These are phyloP conservation scores for Jackrogersella minutella DNA, from an alignment of 495 filamentous ascomycete species.

Conservation along the genomic window DNA sequence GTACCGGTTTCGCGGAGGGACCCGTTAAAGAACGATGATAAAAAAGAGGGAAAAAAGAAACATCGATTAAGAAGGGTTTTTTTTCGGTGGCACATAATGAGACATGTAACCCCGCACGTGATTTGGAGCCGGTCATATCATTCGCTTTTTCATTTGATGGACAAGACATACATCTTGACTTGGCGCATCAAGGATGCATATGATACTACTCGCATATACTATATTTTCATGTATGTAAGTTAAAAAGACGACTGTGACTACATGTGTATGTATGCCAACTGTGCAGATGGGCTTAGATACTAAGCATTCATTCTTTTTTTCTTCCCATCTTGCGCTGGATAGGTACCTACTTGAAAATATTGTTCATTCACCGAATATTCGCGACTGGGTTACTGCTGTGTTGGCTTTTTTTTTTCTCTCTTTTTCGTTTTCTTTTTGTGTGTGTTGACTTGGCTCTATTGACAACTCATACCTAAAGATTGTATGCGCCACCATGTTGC, in stretches of 20 bases:
- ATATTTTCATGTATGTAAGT: too few species aligned
- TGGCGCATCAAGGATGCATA: too few species aligned
- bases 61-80: neutral
- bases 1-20: neutral
- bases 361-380: conserved; percentile 17
- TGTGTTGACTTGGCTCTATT: conserved; percentile 7
- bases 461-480: conserved; percentile 14
- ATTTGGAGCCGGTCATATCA: too few species aligned
- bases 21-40: neutral
- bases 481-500: conserved; percentile 3
- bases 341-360: neutral
- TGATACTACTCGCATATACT: neutral
- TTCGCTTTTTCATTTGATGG: neutral
- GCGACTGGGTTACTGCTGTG: conserved; percentile 1
- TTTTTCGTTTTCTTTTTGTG: too few species aligned
- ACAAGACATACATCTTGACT: neutral
- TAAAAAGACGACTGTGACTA: too few species aligned
- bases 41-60: neutral
- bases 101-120: neutral
- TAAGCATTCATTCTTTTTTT: neutral
- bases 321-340: neutral
- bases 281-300: conserved; percentile 1
- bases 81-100: neutral
- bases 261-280: too few species aligned
- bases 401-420: neutral